These are phyloP conservation scores for Luzula sylvatica DNA, from an alignment of 176 grass and related monocot genomes.

Conservation along the genomic window DNA sequence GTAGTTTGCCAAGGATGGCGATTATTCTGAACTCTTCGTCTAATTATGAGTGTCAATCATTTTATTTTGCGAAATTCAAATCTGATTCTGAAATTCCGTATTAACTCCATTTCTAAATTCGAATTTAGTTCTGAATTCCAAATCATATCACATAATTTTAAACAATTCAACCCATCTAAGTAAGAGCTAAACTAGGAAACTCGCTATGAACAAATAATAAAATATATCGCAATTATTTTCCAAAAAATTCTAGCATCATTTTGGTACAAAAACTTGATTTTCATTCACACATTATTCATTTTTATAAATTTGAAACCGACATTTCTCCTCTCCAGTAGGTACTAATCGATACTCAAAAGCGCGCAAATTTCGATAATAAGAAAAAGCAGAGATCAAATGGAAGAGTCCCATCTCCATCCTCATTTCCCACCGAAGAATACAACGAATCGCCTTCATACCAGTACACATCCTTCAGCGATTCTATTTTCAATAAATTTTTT, in stretches of 20 bases:
- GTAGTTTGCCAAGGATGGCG: too few relatives aligned
- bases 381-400: not conserved
- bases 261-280: too few relatives aligned
- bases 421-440: not conserved
- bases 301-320: not conserved
- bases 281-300: constrained; percentile 9
- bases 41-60: too few relatives aligned
- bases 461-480: not conserved
- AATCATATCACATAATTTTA: too few relatives aligned
- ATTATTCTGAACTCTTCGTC: too few relatives aligned
- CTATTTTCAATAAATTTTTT: not conserved
- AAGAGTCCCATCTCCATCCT: not conserved
- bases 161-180: too few relatives aligned
- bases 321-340: constrained; percentile 21
- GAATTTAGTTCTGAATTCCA: too few relatives aligned
- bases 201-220: too few relatives aligned
- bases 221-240: not conserved
- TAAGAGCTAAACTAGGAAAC: too few relatives aligned
- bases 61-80: too few relatives aligned
- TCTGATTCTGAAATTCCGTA: too few relatives aligned
- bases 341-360: constrained; percentile 14
- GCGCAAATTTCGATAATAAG: not conserved
- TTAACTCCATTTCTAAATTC: too few relatives aligned
- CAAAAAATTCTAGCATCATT: not conserved
- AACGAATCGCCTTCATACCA: not conserved